Evolutionary conservation across 2,329 filamentous ascomycete genomes (phyloP), one percentile per base, ranked within the genome.

Genomic region (Colletotrichum sidae): DNA sequence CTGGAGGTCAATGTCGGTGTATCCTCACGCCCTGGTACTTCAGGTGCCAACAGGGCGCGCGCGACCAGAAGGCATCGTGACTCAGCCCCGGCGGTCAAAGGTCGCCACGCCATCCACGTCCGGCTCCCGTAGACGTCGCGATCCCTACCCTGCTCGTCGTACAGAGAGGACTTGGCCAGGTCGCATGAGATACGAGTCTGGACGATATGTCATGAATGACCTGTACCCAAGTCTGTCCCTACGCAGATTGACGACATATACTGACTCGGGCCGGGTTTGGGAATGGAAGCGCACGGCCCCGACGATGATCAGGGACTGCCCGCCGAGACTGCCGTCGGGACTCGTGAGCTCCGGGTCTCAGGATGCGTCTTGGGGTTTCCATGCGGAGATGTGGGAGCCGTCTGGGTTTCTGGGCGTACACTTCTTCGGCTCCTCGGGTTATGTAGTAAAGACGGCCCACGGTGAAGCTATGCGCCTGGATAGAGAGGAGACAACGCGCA

Each of bases 271-370:
- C 39, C 39, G 44, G 17, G 62, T 62, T 62, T 65, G 25, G 62
- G 47, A 8, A 49, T 11, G 41, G 42, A 39, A 25, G 42, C 42
- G 63, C 63, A 57, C 63, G 63, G 58, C 58, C 51, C 53, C 17
- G 52, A 42, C 10, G 41, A 15, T 53, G 63, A 63, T 66, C 63
- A 57, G 47, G 53, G 41, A 56, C 47, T 35, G 47, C 1, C 42
- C 39, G 37, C 39, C 41, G 52, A 53, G 44, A 17, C 51, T 45
- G 13, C 49, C 37, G 41, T 47, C 63, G 58, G 63, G 58, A 66
- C 41, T 46, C 15, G 11, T 53, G 58, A 50, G 58, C 58, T 66
- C 63, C 58, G 52, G 58, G 63, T 66, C 63, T 66, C 63, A 66
- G 63, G 59, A 62, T 63, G 42, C 47, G 51, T 55, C 57, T 49